phyloP scores from a whole-genome alignment of 2,329 filamentous ascomycete species.

The Botryotinia calthae region DNA sequence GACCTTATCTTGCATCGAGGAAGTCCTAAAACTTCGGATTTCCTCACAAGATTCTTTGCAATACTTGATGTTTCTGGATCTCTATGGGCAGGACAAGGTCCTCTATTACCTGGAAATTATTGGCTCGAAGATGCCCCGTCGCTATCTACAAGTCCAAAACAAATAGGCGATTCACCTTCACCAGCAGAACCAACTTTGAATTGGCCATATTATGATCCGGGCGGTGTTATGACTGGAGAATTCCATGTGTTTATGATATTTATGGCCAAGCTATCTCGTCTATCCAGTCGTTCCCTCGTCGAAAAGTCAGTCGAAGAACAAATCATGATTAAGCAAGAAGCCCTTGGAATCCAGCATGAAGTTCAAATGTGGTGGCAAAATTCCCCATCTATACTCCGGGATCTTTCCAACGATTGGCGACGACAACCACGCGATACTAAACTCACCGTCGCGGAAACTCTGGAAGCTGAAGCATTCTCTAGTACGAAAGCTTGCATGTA shows the following conservation, averaged over 20 bases:
- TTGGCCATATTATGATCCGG: slow-evolving; percentile 37
- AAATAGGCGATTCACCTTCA: slow-evolving; percentile 6
- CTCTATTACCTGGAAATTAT: slow-evolving; percentile 36
- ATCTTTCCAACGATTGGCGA: slow-evolving; percentile 36
- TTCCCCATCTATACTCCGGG: slow-evolving; percentile 30
- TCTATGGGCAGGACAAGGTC: slow-evolving; percentile 32
- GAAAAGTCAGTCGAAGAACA: slow-evolving; percentile 25
- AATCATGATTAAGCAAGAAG: slow-evolving; percentile 25
- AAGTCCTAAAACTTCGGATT: slow-evolving; percentile 33
- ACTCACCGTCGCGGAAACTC: slow-evolving; percentile 34
- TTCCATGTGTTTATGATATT: slow-evolving; percentile 36
- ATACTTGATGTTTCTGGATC: slow-evolving; percentile 37
- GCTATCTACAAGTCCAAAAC: not conserved
- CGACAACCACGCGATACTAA: slow-evolving; percentile 31
- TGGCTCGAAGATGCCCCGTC: slow-evolving; percentile 32
- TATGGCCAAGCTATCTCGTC: slow-evolving; percentile 34
- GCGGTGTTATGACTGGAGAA: slow-evolving; percentile 30
- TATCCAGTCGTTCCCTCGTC: slow-evolving; percentile 34
- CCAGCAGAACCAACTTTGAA: slow-evolving; percentile 12
- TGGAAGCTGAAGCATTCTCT: slow-evolving; percentile 36
- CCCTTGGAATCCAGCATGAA: slow-evolving; percentile 26
- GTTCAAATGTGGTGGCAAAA: slow-evolving; percentile 33
- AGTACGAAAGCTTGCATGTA: slow-evolving; percentile 35
- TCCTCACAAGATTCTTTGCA: slow-evolving; percentile 36
- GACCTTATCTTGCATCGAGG: slow-evolving; percentile 36